A percentile compares a stretch with the other conserved stretches of the same genome.
These are phyloP conservation scores for Kodamaea arcana DNA, from an alignment of 1,139 yeast species.

Conservation along the genomic window DNA sequence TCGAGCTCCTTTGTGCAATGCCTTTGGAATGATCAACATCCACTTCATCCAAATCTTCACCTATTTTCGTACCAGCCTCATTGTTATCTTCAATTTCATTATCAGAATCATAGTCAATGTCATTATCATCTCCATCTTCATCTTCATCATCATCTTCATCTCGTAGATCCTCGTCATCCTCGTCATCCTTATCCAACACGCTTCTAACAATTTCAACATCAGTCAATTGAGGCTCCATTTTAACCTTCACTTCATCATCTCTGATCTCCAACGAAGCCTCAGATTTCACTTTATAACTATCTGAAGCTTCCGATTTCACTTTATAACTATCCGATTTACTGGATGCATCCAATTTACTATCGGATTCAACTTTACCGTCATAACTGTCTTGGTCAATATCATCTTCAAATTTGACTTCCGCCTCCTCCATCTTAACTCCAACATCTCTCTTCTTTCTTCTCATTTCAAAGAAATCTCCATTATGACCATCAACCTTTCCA, in stretches of 20 bases:
- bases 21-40: slow-evolving; percentile 1
- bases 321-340: slow-evolving; percentile 1
- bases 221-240: not conserved
- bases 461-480: slow-evolving; percentile 19
- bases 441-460: slow-evolving; percentile 5
- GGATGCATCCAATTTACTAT: not conserved
- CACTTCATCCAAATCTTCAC: slow-evolving; percentile 5
- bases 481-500: slow-evolving; percentile 15
- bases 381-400: not conserved
- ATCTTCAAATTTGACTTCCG: slow-evolving; percentile 1
- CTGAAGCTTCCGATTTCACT: slow-evolving; percentile 1
- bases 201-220: slow-evolving; percentile 4
- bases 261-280: not conserved
- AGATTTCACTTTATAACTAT: slow-evolving; percentile 1
- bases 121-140: slow-evolving; percentile 3
- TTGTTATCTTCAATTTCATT: slow-evolving; percentile 5
- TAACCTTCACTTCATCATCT: slow-evolving; percentile 1
- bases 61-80: too few species aligned
- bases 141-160: slow-evolving; percentile 8
- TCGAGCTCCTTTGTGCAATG: slow-evolving; percentile 3
- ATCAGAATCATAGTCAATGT: slow-evolving; percentile 5
- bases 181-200: not conserved
- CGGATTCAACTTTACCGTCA: not conserved
- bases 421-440: not conserved
- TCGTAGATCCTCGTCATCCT: slow-evolving; percentile 4